These are phyloP conservation scores for Blastocystis sp. DNA, from an alignment of 352 stramenopile species.

Conservation along the genomic window DNA sequence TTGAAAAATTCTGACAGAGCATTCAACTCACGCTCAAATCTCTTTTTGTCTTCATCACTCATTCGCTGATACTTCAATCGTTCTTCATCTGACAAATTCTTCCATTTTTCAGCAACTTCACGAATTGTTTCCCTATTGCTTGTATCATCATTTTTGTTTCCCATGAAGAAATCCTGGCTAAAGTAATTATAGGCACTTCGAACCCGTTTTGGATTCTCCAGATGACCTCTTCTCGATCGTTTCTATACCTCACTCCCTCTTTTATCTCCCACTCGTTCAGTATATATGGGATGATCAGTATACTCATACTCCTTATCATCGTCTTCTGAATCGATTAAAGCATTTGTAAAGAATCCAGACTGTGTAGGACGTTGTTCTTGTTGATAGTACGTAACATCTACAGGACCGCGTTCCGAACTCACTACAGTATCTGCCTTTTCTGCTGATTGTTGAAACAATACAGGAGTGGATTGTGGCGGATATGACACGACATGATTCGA, in stretches of 20 bases:
- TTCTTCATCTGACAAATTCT: slow-evolving; percentile 27
- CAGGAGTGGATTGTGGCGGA: not conserved
- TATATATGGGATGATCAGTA: not conserved
- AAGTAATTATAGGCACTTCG: slow-evolving; percentile 63
- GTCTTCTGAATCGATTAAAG: not conserved
- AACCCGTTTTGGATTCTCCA: slow-evolving; percentile 33
- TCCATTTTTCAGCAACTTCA: slow-evolving; percentile 16
- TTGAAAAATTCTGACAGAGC: not conserved
- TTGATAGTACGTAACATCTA: not conserved
- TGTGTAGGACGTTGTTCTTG: not conserved
- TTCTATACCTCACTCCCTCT: not conserved
- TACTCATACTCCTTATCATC: not conserved
- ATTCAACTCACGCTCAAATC: not conserved
- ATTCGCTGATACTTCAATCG: not conserved
- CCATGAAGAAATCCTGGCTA: slow-evolving; percentile 33
- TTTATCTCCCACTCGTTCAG: not conserved
- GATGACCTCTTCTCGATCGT: not conserved
- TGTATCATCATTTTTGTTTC: not conserved
- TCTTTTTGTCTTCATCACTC: slow-evolving; percentile 3
- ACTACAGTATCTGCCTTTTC: not conserved
- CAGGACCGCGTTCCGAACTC: not conserved
- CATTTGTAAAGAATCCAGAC: not conserved
- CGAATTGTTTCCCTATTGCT: not conserved
- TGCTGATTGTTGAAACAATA: not conserved
- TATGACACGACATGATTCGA: not conserved